A percentile compares a stretch with the other conserved stretches of the same genome.
phyloP scores from a whole-genome alignment of 768 basidiomycete species.

The Coprinellus micaceus region DNA sequence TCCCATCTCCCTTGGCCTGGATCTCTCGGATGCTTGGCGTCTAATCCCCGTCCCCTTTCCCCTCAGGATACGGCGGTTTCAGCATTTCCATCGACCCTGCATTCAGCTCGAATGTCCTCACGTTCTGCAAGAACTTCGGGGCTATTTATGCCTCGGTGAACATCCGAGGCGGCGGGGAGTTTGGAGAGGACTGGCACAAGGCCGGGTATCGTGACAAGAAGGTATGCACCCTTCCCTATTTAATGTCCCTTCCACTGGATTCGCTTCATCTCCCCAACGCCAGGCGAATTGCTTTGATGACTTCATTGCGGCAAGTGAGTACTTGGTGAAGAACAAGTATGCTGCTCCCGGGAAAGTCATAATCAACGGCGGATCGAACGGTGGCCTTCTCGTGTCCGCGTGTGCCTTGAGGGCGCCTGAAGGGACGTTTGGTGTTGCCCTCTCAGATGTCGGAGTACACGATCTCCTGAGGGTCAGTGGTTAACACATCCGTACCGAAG shows the following conservation, averaged over 20 bases:
- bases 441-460: conserved; percentile 79
- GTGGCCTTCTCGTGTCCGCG: conserved; percentile 82
- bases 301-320: conserved; percentile 77
- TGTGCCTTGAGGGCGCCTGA: conserved; percentile 77
- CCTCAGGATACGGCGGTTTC: conserved; percentile 78
- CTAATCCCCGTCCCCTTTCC: not conserved
- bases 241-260: not conserved
- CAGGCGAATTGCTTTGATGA: conserved; percentile 67
- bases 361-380: conserved; percentile 80
- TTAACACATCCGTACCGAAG: too few relatives aligned
- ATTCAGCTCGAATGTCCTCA: conserved; percentile 69
- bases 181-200: conserved; percentile 82
- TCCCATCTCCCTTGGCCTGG: too few relatives aligned
- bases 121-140: conserved; percentile 68
- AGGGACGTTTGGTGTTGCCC: conserved; percentile 69
- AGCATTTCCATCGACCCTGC: conserved; percentile 65
- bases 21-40: not conserved
- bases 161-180: conserved; percentile 71
- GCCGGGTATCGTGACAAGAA: conserved; percentile 70
- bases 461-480: conserved; percentile 70
- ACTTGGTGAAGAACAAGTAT: conserved; percentile 69
- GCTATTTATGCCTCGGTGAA: conserved; percentile 58
- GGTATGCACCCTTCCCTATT: conserved; percentile 29
- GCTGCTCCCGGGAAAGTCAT: conserved; percentile 66
- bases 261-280: conserved; percentile 31